Conservation (phyloP, 2,329 filamentous ascomycete species). For the Trichoderma gracile region DNA sequence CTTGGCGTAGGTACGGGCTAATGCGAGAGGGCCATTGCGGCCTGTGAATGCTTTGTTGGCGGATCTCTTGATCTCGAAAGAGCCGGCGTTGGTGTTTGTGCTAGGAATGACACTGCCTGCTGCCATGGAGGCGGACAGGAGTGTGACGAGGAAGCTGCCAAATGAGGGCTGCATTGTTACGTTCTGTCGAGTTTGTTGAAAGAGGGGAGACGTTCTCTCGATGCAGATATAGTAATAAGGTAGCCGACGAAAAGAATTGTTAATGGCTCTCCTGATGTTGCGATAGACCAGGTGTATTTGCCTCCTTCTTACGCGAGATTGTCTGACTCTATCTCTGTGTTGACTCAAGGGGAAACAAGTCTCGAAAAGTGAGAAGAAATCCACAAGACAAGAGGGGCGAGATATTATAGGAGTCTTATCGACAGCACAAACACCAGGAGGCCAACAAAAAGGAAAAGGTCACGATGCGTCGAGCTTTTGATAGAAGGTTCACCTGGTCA, state of each 20-base stretch:
- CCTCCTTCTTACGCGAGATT: slow-evolving; percentile 1
- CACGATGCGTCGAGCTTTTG: background rate
- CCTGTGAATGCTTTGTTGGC: slow-evolving; percentile 18
- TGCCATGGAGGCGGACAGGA: slow-evolving; percentile 23
- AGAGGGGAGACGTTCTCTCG: background rate
- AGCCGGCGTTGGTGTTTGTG: background rate
- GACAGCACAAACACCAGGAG: background rate
- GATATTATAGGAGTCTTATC: slow-evolving; percentile 3
- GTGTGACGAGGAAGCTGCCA: slow-evolving; percentile 22
- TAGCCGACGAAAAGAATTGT: background rate
- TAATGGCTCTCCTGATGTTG: background rate
- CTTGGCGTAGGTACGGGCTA: slow-evolving; percentile 29
- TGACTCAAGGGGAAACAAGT: background rate
- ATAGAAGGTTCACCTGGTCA: slow-evolving; percentile 3
- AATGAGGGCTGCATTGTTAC: slow-evolving; percentile 21
- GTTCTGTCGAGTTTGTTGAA: background rate
- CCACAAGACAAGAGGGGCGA: background rate
- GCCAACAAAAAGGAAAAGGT: slow-evolving; percentile 11
- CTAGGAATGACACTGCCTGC: slow-evolving; percentile 22
- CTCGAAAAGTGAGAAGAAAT: background rate
- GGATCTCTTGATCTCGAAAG: slow-evolving; percentile 20
- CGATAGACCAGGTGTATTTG: background rate
- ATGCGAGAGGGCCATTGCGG: slow-evolving; percentile 24
- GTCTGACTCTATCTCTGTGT: slow-evolving; percentile 7
- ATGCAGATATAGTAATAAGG: background rate